Conservation (phyloP, 352 stramenopile genomes). For the Pythium phragmiticola region DNA sequence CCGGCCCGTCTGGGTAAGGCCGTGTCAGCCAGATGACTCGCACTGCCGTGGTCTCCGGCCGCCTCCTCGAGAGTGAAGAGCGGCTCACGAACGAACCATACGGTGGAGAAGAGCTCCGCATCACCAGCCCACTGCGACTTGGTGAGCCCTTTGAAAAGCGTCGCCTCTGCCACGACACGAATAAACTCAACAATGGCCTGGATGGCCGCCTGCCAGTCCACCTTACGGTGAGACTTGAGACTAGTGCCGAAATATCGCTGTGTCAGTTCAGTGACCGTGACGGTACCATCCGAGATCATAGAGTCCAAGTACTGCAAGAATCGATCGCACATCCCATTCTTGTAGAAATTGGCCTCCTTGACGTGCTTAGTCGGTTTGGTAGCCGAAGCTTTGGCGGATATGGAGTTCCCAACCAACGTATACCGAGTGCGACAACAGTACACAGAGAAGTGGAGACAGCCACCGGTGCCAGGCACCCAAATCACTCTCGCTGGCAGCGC, state of each 20-base stretch:
- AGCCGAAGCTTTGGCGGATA: background rate
- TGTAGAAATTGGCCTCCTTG: background rate
- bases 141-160: background rate
- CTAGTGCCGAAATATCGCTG: background rate
- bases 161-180: background rate
- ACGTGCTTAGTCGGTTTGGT: background rate
- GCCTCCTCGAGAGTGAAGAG: conserved; percentile 3
- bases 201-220: background rate
- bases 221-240: background rate
- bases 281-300: background rate
- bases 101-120: background rate
- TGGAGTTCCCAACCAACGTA: background rate
- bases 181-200: background rate
- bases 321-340: background rate
- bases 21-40: conserved; percentile 1
- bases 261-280: background rate
- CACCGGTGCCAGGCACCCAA: background rate
- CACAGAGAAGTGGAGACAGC: conserved; percentile 1
- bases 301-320: background rate
- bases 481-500: background rate
- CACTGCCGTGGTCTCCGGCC: background rate
- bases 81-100: conserved; percentile 9
- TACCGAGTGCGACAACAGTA: background rate
- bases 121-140: conserved; percentile 2
- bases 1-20: background rate